Evolutionary conservation across 2,329 filamentous ascomycete species (phyloP), one percentile per base, ranked within the genome.

Genomic region (Teratosphaeria nubilosa): DNA sequence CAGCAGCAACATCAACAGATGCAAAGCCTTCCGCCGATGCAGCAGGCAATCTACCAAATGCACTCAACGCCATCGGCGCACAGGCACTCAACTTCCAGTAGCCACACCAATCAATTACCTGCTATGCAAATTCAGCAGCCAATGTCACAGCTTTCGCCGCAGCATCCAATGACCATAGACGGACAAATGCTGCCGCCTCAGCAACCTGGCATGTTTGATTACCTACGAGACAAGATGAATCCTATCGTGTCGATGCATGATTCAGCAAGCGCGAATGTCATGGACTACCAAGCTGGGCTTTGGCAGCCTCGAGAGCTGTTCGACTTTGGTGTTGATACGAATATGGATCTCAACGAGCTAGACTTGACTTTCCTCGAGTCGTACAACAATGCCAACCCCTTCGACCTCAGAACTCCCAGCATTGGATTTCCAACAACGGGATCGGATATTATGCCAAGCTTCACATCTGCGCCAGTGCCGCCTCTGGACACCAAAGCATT

Each of bases 331-430:
- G 73, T 77, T 16, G 72, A 77, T 56, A 72, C 75, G 45, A 75
- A 77, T 56, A 69, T 78, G 56, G 74, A 76, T 50, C 66, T 78
- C 20, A 76, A 75, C 55, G 75, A 76, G 56, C 62, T 77, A 31
- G 76, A 78, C 60, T 66, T 78, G 45, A 72, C 70, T 51, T 72
- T 77, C 51, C 68, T 78, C 5, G 75, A 78, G 55, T 72, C 74
- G 10, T 77, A 77, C 64, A 77, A 76, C 61, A 72, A 74, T 13
- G 70, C 74, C 7, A 71, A 75, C 51, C 75, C 75, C 0, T 77
- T 77, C 60, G 71, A 74, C 56, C 58, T 72, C 13, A 62, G 68
- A 1, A 70, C 68, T 7, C 67, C 68, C 1, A 69, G 67, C 51
- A 69, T 69, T 53, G 68, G 68, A 53, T 70, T 70, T 54, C 63